phyloP scores from a whole-genome alignment of 1,284 basidiomycete genomes.

The Heliocybe sulcata region DNA sequence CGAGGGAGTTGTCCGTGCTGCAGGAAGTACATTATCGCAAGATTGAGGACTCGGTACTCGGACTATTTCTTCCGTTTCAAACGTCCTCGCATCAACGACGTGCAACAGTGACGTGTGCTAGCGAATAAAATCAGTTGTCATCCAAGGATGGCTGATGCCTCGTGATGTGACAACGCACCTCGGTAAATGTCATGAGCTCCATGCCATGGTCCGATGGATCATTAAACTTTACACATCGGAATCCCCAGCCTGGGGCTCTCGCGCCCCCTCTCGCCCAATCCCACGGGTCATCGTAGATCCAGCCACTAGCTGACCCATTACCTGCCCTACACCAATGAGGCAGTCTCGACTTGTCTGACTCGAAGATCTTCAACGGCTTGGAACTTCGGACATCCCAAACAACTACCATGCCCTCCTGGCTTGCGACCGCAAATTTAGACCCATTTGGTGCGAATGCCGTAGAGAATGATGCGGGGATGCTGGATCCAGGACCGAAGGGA shows the following conservation, averaged over 20 bases:
- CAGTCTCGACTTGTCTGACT: constrained; percentile 40
- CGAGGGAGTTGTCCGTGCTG: constrained; percentile 8
- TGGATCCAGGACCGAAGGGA: constrained; percentile 29
- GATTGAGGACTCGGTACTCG: constrained; percentile 39
- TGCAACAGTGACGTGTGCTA: constrained; percentile 74
- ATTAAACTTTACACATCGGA: constrained; percentile 73
- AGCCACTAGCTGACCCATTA: constrained; percentile 40
- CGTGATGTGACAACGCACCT: constrained; percentile 35
- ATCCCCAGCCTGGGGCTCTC: constrained; percentile 69
- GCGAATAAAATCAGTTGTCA: constrained; percentile 3
- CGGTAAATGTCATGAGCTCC: constrained; percentile 79
- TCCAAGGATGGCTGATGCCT: constrained; percentile 1
- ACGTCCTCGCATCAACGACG: constrained; percentile 74
- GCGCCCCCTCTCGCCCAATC: constrained; percentile 51
- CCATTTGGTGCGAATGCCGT: constrained; percentile 79
- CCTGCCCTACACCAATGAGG: constrained; percentile 23
- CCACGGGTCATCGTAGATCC: constrained; percentile 55
- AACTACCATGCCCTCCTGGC: constrained; percentile 78
- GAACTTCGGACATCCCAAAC: constrained; percentile 75
- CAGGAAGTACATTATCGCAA: constrained; percentile 9
- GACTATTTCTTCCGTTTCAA: constrained; percentile 67
- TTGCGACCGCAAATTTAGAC: constrained; percentile 78
- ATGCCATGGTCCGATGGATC: constrained; percentile 35
- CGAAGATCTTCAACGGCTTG: constrained; percentile 60
- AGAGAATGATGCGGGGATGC: constrained; percentile 68